Conservation (phyloP, 805 yeast genomes). For the Candida morakotiae region DNA sequence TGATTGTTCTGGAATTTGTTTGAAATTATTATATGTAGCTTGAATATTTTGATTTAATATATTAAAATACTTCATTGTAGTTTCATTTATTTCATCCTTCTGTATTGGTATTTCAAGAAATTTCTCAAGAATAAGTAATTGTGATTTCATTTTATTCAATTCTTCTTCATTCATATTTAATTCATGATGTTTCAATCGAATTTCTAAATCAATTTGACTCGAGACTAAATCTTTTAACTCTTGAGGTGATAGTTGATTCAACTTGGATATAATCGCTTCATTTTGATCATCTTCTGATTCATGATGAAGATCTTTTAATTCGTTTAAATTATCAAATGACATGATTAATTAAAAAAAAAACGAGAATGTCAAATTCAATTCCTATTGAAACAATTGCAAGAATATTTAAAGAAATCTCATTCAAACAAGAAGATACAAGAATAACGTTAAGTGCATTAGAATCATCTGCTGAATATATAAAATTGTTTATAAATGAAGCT, state of each 20-base stretch:
- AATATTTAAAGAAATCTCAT: constrained; percentile 48
- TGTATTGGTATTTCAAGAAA: constrained; percentile 39
- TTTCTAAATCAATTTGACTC: constrained; percentile 55
- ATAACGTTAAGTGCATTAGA: constrained; percentile 47
- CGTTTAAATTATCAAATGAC: too few species aligned
- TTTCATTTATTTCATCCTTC: constrained; percentile 41
- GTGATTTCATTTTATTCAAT: constrained; percentile 54
- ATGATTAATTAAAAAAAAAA: too few species aligned
- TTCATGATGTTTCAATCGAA: constrained; percentile 57
- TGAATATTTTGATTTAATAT: constrained; percentile 31
- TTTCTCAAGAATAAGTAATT: constrained; percentile 48
- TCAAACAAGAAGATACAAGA: constrained; percentile 41
- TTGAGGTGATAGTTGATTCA: constrained; percentile 11
- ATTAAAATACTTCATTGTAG: constrained; percentile 39
- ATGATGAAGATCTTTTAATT: too few species aligned
- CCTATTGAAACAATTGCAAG: constrained; percentile 41
- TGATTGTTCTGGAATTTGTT: constrained; percentile 3
- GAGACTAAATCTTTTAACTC: constrained; percentile 30
- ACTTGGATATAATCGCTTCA: background rate
- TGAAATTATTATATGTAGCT: constrained; percentile 20
- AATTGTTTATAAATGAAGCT: constrained; percentile 57
- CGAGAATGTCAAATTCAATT: too few species aligned
- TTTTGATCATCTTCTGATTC: background rate
- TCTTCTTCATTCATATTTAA: constrained; percentile 47
- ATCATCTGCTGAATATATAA: constrained; percentile 50